A percentile compares a stretch with the other conserved stretches of the same genome.
phyloP scores from a whole-genome alignment of 2,329 filamentous ascomycete species.

The Claviceps sp. region DNA sequence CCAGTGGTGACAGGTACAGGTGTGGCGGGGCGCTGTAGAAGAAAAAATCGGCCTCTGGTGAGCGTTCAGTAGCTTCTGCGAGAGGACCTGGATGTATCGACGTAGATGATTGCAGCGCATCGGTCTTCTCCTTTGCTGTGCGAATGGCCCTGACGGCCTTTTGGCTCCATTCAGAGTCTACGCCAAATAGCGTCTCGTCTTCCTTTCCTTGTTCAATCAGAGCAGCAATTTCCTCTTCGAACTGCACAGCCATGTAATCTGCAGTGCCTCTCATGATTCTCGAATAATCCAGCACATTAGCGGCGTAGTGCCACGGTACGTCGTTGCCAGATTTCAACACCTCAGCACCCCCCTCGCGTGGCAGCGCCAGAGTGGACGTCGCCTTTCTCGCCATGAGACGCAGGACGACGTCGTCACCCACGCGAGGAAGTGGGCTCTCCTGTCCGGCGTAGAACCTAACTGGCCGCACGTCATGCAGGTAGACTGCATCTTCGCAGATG shows the following conservation, averaged over 20 bases:
- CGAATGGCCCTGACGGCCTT: slow-evolving; percentile 66
- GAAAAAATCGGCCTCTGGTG: slow-evolving; percentile 48
- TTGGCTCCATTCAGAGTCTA: slow-evolving; percentile 84
- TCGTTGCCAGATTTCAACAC: slow-evolving; percentile 56
- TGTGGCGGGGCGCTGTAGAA: slow-evolving; percentile 84
- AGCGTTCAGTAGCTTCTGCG: slow-evolving; percentile 9
- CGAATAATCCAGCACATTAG: slow-evolving; percentile 88
- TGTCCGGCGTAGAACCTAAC: slow-evolving; percentile 87
- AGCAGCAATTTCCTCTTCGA: slow-evolving; percentile 63
- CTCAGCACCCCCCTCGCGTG: slow-evolving; percentile 64
- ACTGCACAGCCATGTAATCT: slow-evolving; percentile 75
- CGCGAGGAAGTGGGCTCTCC: slow-evolving; percentile 64
- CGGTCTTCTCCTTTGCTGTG: slow-evolving; percentile 61
- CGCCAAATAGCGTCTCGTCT: slow-evolving; percentile 81
- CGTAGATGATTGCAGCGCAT: slow-evolving; percentile 25
- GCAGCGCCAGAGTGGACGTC: slow-evolving; percentile 74
- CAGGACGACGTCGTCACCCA: slow-evolving; percentile 81
- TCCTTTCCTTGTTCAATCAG: slow-evolving; percentile 68
- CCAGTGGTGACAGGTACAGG: slow-evolving; percentile 78
- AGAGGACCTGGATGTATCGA: slow-evolving; percentile 9
- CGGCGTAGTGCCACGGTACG: slow-evolving; percentile 89
- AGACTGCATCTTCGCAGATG: slow-evolving; percentile 89
- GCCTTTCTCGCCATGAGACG: slow-evolving; percentile 71
- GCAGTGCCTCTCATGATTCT: slow-evolving; percentile 89
- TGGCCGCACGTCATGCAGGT: slow-evolving; percentile 76